These are phyloP conservation scores for Claviceps sp. DNA, from an alignment of 2,329 filamentous ascomycete genomes.

Conservation along the genomic window DNA sequence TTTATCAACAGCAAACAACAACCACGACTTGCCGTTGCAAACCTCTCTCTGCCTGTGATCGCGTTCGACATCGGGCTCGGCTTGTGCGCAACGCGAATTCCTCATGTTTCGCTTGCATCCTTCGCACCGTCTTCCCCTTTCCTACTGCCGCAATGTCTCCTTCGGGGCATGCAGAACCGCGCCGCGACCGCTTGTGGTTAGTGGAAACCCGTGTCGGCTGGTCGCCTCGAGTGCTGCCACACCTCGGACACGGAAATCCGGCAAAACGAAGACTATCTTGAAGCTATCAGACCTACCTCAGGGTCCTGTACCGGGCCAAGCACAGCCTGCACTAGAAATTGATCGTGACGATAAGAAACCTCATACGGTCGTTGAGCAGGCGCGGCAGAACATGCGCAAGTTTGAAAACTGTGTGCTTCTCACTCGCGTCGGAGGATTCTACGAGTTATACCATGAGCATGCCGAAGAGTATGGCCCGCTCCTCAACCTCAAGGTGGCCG, in stretches of 20 bases:
- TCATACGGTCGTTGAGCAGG: slow-evolving; percentile 81
- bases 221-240: not conserved
- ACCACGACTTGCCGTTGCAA: no score
- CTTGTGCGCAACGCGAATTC: no score
- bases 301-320: slow-evolving; percentile 24
- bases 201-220: not conserved
- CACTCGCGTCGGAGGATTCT: slow-evolving; percentile 89
- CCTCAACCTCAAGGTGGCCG: slow-evolving; percentile 74
- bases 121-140: slow-evolving; percentile 2
- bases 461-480: slow-evolving; percentile 79
- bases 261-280: slow-evolving; percentile 19
- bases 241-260: slow-evolving; percentile 5
- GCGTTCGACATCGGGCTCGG: no score
- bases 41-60: no score
- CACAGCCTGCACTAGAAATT: slow-evolving; percentile 22
- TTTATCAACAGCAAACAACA: no score
- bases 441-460: slow-evolving; percentile 95
- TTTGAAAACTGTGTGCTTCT: slow-evolving; percentile 85
- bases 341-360: slow-evolving; percentile 33
- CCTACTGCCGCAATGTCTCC: not conserved
- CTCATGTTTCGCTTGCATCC: slow-evolving; percentile 10
- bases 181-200: not conserved
- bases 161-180: not conserved
- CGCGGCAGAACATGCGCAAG: slow-evolving; percentile 75
- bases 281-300: slow-evolving; percentile 45